phyloP scores from a whole-genome alignment of 2,329 filamentous ascomycete species.

The Zarea fungicola region DNA sequence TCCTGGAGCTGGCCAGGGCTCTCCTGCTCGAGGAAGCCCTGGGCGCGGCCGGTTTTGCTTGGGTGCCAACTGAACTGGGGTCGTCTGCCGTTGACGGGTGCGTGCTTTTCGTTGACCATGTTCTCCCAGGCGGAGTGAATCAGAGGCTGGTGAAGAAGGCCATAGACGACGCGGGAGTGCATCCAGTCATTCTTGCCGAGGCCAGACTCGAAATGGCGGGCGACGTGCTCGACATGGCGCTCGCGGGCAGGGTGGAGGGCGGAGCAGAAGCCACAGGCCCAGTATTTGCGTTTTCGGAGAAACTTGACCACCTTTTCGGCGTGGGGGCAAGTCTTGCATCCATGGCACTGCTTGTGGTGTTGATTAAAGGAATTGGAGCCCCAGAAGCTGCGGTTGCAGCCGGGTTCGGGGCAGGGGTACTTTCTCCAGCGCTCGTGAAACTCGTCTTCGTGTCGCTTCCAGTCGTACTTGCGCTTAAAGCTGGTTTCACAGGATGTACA shows the following conservation, averaged over 20 bases:
- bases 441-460: conserved; percentile 65
- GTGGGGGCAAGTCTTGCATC: conserved; percentile 60
- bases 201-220: conserved; percentile 59
- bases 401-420: conserved; percentile 58
- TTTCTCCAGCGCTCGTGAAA: conserved; percentile 65
- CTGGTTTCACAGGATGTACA: conserved; percentile 58
- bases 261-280: conserved; percentile 65
- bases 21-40: conserved; percentile 57
- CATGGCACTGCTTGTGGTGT: conserved; percentile 61
- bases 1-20: conserved; percentile 59
- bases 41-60: conserved; percentile 50
- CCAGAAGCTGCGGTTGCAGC: conserved; percentile 63
- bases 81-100: conserved; percentile 48
- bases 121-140: conserved; percentile 58
- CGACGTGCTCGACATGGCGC: conserved; percentile 63
- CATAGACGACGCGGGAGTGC: conserved; percentile 63
- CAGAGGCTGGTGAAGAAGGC: conserved; percentile 59
- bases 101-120: conserved; percentile 47
- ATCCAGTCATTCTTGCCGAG: conserved; percentile 62
- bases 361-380: conserved; percentile 64
- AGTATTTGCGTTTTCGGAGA: conserved; percentile 59
- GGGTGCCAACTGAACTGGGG: conserved; percentile 60
- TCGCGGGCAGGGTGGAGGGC: conserved; percentile 58
- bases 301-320: conserved; percentile 59
- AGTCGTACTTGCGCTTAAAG: conserved; percentile 64